Conservation (phyloP, 2,329 filamentous ascomycete genomes). For the Westerdykella ornata region DNA sequence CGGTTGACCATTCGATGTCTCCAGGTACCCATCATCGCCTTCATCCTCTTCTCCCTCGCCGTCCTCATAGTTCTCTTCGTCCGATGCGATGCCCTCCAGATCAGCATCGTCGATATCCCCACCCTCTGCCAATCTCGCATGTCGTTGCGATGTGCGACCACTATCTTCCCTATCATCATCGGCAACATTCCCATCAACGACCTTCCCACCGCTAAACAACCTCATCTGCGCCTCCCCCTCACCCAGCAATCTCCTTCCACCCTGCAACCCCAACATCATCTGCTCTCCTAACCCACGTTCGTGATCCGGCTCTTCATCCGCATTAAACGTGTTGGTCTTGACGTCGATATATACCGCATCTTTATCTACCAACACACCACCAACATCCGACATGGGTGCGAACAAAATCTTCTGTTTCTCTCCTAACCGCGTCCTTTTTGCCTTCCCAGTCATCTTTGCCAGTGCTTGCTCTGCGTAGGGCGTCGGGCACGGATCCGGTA, state of each 20-base stretch:
- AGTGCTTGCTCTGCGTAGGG: constrained; percentile 82
- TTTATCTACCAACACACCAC: constrained; percentile 90
- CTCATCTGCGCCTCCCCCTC: constrained; percentile 75
- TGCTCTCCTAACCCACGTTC: constrained; percentile 92
- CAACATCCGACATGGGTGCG: constrained; percentile 97
- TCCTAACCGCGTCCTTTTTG: constrained; percentile 70
- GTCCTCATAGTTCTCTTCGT: constrained; percentile 42
- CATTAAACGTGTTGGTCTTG: constrained; percentile 64
- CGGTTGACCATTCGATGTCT: constrained; percentile 31
- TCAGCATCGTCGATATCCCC: constrained; percentile 51
- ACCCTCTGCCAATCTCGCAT: constrained; percentile 43
- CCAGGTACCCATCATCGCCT: constrained; percentile 46
- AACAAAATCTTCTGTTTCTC: constrained; percentile 97
- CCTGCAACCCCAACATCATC: constrained; percentile 83
- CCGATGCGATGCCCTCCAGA: constrained; percentile 46
- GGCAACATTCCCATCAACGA: constrained; percentile 53
- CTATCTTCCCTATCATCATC: constrained; percentile 52
- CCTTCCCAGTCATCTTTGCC: constrained; percentile 77
- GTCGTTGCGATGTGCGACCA: constrained; percentile 50
- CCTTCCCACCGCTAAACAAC: constrained; percentile 72
- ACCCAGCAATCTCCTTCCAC: constrained; percentile 72
- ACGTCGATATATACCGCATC: constrained; percentile 88
- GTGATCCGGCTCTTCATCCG: constrained; percentile 53
- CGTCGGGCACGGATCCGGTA: constrained; percentile 93
- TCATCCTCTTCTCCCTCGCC: constrained; percentile 47